Conservation (phyloP, 2,329 filamentous ascomycete species). For the Neonectria sp. region DNA sequence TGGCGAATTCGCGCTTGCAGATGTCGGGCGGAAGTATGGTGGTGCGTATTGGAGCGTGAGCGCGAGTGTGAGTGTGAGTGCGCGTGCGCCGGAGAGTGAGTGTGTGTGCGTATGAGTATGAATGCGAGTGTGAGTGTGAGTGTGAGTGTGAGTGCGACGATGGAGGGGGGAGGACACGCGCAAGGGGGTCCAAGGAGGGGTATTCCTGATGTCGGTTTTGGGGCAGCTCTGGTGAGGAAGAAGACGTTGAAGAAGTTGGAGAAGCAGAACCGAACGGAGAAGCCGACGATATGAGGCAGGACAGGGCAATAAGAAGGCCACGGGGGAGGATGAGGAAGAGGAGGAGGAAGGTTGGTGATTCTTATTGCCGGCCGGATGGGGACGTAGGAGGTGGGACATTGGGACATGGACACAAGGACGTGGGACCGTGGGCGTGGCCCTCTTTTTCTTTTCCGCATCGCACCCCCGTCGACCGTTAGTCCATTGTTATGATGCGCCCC, state of each 20-base stretch:
- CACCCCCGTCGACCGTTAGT: conserved; percentile 47
- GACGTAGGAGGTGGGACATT: conserved; percentile 45
- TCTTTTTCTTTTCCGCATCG: conserved; percentile 40
- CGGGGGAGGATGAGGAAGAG: conserved; percentile 40
- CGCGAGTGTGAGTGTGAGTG: conserved; percentile 7
- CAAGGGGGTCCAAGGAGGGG: conserved; percentile 25
- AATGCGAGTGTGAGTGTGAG: conserved; percentile 9
- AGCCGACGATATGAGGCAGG: conserved; percentile 20
- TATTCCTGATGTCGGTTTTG: conserved; percentile 15
- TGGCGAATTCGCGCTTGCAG: conserved; percentile 19
- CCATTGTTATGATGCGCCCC: conserved; percentile 44
- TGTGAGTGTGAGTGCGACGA: conserved; percentile 16
- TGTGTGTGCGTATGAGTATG: conserved; percentile 6
- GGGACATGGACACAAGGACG: conserved; percentile 36
- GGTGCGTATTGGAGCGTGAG: conserved; percentile 10
- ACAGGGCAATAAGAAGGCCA: conserved; percentile 33
- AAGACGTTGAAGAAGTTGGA: conserved; percentile 22
- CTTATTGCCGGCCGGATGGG: conserved; percentile 49
- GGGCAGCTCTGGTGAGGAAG: neutral
- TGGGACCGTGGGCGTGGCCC: conserved; percentile 46
- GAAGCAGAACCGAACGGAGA: conserved; percentile 29
- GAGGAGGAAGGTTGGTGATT: conserved; percentile 50
- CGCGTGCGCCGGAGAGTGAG: conserved; percentile 7
- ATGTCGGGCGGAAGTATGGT: conserved; percentile 5
- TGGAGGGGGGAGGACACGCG: conserved; percentile 6